These are phyloP conservation scores for Linum tenue DNA, from an alignment of 345 rosid species.

Conservation along the genomic window DNA sequence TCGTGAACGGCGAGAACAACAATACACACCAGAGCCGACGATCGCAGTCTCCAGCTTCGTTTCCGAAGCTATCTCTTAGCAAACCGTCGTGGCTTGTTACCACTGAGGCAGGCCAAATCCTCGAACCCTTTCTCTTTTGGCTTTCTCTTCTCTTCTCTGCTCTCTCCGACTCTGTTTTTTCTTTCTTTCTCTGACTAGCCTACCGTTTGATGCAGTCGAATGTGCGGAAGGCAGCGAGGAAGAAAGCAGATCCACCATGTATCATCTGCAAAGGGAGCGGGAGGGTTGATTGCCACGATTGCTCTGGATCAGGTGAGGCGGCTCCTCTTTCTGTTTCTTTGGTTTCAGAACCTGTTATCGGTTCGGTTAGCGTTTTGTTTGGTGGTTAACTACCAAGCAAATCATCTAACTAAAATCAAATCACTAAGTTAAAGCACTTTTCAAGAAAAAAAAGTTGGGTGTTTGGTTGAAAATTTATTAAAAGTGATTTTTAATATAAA, in stretches of 20 bases:
- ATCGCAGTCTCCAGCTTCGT: neutral
- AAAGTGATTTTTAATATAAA: too few species aligned
- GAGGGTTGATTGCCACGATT: conserved; percentile 49
- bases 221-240: conserved; percentile 27
- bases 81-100: conserved; percentile 68
- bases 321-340: neutral
- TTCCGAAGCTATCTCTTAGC: conserved; percentile 28
- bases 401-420: too few species aligned
- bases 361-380: neutral
- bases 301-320: conserved; percentile 53
- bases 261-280: conserved; percentile 61
- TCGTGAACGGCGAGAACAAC: conserved; percentile 13
- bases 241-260: conserved; percentile 52
- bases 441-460: too few species aligned
- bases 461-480: too few species aligned
- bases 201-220: conserved; percentile 38
- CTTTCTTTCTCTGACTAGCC: neutral
- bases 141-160: neutral
- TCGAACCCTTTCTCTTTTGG: neutral
- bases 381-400: too few species aligned
- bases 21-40: neutral
- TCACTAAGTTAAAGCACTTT: too few species aligned
- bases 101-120: conserved; percentile 42
- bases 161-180: neutral
- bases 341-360: neutral